A percentile compares a stretch with the other conserved stretches of the same genome.
Conservation (phyloP, 176 grass and related monocot species). For the Oryza meridionalis region DNA sequence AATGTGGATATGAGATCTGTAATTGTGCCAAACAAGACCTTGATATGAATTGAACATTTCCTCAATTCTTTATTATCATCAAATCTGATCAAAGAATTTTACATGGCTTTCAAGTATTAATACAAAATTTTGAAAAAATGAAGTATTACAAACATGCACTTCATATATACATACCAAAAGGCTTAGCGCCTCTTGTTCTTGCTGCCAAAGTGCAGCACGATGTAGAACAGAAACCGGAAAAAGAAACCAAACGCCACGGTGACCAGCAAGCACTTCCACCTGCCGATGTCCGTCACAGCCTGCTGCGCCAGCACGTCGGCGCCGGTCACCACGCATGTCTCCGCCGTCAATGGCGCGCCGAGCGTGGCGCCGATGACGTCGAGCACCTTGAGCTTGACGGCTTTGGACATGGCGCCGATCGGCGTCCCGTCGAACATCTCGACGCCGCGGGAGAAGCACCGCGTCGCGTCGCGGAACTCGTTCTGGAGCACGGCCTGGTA, state of each 20-base stretch:
- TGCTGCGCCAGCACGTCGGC: constrained; percentile 56
- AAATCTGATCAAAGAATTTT: not conserved
- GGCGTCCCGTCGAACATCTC: constrained; percentile 82
- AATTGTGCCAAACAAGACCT: too few species aligned
- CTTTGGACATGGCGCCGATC: constrained; percentile 42
- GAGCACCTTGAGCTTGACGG: constrained; percentile 55
- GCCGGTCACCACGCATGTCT: constrained; percentile 59
- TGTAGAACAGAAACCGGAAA: constrained; percentile 54
- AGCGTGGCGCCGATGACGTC: constrained; percentile 47
- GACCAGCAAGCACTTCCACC: constrained; percentile 56
- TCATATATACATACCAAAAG: not conserved
- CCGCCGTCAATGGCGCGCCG: not conserved
- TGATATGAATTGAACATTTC: too few species aligned
- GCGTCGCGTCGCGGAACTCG: constrained; percentile 53
- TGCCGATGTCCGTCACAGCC: constrained; percentile 53
- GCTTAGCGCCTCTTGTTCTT: constrained; percentile 51
- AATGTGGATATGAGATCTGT: too few species aligned
- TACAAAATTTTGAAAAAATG: not conserved
- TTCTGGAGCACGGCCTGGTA: constrained; percentile 89
- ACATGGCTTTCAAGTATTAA: not conserved
- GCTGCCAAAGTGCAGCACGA: constrained; percentile 46
- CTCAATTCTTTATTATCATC: not conserved
- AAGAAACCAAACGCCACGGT: constrained; percentile 58
- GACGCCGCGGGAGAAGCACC: constrained; percentile 68
- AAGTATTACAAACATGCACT: not conserved